Evolutionary conservation across 129 eudicot species (phyloP).

Genomic region (Helichrysum umbraculigerum): DNA sequence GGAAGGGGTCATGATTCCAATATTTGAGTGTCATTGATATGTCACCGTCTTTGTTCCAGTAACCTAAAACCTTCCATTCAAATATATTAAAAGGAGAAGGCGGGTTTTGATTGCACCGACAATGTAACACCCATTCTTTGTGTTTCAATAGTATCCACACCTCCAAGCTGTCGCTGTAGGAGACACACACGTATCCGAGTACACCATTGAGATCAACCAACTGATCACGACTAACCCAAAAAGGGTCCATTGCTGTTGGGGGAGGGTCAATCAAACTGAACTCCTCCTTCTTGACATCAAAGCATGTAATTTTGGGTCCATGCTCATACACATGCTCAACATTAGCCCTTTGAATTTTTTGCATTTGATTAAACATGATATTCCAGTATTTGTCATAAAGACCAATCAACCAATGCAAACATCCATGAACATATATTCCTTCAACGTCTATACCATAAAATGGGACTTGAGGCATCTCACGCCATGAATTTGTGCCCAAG

Average conservation of each 20-base stretch:
- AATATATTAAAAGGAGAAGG: neutral
- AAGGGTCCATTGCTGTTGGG: neutral
- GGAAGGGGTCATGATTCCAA: neutral
- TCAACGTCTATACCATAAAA: neutral
- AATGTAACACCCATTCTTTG: constrained; percentile 7
- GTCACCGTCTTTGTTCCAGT: constrained; percentile 12
- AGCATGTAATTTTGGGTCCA: neutral
- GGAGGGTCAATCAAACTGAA: constrained; percentile 5
- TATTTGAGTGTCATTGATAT: constrained; percentile 1
- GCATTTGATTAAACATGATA: no score
- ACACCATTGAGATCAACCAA: neutral
- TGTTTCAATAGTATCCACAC: neutral
- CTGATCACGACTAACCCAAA: neutral
- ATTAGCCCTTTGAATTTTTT: no score
- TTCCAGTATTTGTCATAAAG: no score
- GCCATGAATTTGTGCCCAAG: constrained; percentile 2
- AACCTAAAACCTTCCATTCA: neutral
- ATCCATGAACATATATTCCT: constrained; percentile 13
- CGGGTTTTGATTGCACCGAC: neutral
- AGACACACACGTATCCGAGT: neutral
- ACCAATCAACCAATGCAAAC: constrained; percentile 9
- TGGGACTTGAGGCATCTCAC: constrained; percentile 8
- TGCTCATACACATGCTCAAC: no score
- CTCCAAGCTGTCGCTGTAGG: neutral
- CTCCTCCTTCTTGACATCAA: constrained; percentile 11